Conservation (phyloP, 805 yeast genomes). For the Saturnispora silvae region DNA sequence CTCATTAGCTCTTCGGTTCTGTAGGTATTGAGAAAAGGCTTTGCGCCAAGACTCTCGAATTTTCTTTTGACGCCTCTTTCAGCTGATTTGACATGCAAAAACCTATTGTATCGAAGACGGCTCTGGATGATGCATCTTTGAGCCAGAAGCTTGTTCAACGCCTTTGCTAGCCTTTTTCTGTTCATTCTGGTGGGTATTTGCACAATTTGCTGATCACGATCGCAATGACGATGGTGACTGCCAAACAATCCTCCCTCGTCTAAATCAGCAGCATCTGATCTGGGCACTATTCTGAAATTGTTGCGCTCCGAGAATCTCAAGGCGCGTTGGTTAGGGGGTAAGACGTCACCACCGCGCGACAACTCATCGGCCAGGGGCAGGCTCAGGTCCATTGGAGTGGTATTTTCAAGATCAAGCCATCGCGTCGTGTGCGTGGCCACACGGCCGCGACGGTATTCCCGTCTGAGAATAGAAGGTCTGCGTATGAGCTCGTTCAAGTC, state of each 20-base stretch:
- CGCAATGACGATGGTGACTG: constrained; percentile 1
- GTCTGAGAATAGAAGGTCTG: background rate
- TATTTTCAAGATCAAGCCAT: background rate
- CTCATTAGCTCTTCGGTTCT: constrained; percentile 1
- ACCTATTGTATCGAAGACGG: no score
- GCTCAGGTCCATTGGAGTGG: background rate
- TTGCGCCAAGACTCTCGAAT: background rate
- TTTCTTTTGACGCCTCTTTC: constrained; percentile 5
- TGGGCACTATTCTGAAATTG: constrained; percentile 4
- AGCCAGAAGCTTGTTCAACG: no score
- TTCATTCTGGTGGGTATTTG: background rate
- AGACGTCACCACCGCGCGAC: no score
- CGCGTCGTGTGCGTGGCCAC: background rate
- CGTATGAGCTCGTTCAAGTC: no score
- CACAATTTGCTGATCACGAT: background rate
- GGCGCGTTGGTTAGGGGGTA: background rate
- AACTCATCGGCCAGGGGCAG: no score
- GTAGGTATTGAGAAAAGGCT: background rate
- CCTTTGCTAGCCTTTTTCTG: no score
- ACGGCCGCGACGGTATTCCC: background rate
- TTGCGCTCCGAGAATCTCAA: constrained; percentile 5
- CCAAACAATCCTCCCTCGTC: constrained; percentile 1
- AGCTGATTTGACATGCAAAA: no score
- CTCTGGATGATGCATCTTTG: no score
- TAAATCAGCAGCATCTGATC: background rate